phyloP scores from a whole-genome alignment of 208 protist species.

The Leishmania mexicana region DNA sequence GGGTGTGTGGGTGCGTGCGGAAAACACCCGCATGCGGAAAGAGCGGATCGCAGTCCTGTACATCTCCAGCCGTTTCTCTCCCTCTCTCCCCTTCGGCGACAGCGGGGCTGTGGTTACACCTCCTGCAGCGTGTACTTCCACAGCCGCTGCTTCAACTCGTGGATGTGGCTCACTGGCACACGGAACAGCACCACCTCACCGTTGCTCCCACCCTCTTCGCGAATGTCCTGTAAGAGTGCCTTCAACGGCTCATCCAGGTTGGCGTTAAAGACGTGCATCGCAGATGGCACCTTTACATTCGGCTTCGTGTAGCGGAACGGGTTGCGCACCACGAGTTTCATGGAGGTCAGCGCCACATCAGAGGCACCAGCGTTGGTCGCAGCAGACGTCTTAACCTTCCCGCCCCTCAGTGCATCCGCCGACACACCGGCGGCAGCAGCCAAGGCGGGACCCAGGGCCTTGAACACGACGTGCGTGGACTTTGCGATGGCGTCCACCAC shows the following conservation, averaged over 20 bases:
- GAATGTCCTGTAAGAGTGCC: conserved; percentile 28
- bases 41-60: background rate
- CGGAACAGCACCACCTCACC: conserved; percentile 67
- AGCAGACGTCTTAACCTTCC: conserved; percentile 1
- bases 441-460: conserved; percentile 34
- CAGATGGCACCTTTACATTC: conserved; percentile 51
- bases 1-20: background rate
- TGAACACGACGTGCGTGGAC: conserved; percentile 69
- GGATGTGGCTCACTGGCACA: conserved; percentile 40
- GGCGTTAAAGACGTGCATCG: conserved; percentile 63
- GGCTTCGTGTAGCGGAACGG: conserved; percentile 70
- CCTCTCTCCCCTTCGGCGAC: background rate
- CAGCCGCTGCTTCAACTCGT: conserved; percentile 72
- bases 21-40: background rate
- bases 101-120: conserved; percentile 9
- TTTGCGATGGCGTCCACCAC: conserved; percentile 62
- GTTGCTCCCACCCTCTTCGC: conserved; percentile 31
- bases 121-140: conserved; percentile 89
- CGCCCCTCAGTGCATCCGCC: conserved; percentile 7
- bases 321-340: conserved; percentile 70
- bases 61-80: background rate
- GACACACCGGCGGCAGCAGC: conserved; percentile 7
- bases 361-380: background rate
- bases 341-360: conserved; percentile 11
- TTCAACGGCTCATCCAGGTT: conserved; percentile 38